These are phyloP conservation scores for Metarhizium sp. DNA, from an alignment of 2,329 filamentous ascomycete genomes.

Conservation along the genomic window DNA sequence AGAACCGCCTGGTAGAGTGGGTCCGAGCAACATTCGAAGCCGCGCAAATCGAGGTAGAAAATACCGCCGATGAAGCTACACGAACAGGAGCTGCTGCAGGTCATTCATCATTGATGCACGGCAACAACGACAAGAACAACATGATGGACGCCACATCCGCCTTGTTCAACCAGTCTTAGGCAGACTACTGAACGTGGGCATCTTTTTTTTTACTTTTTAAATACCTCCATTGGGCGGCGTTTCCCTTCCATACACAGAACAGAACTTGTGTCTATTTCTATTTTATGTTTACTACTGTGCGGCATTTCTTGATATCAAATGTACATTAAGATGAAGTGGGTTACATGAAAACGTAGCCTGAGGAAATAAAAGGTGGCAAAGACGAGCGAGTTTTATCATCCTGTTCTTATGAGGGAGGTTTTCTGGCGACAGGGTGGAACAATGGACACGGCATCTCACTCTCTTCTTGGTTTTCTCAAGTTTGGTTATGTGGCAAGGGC, in stretches of 20 bases:
- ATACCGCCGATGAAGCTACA: slow-evolving; percentile 21
- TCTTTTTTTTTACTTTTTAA: background rate
- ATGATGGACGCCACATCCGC: background rate
- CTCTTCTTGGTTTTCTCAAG: background rate
- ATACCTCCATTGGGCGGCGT: slow-evolving; percentile 9
- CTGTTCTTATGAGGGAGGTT: background rate
- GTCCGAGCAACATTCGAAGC: slow-evolving; percentile 27
- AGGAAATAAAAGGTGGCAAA: background rate
- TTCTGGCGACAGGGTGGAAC: background rate
- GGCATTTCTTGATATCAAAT: background rate
- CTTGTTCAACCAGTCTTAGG: background rate
- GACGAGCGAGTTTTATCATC: background rate
- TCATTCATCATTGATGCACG: background rate
- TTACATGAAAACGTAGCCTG: background rate
- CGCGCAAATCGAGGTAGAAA: slow-evolving; percentile 25
- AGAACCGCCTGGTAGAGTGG: slow-evolving; percentile 64
- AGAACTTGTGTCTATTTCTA: slow-evolving; percentile 7
- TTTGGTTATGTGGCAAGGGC: background rate
- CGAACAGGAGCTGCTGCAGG: slow-evolving; percentile 6
- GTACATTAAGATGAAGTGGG: background rate
- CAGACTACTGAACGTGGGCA: background rate
- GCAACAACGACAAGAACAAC: background rate
- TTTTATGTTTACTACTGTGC: background rate
- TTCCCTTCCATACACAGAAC: background rate
- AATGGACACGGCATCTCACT: background rate